Evolutionary conservation across 768 basidiomycete species (phyloP).

Genomic region (Megacollybia marginata): DNA sequence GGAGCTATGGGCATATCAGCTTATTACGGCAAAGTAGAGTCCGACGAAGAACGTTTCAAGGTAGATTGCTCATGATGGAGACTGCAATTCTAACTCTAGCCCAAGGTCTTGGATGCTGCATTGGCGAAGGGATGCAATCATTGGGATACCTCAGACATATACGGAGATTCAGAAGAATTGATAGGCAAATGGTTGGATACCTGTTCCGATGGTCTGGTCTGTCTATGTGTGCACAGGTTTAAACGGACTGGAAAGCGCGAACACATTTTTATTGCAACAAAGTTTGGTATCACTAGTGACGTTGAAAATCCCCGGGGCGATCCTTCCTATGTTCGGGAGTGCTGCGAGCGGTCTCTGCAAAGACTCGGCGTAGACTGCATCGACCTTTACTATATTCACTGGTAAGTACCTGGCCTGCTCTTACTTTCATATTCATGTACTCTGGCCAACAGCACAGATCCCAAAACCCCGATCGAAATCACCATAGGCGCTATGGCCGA

Average conservation of each 20-base stretch:
- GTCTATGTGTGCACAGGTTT: slow-evolving; percentile 15
- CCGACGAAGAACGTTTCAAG: not conserved
- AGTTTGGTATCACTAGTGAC: slow-evolving; percentile 20
- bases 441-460: not conserved
- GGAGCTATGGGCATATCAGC: slow-evolving; percentile 14
- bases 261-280: slow-evolving; percentile 33
- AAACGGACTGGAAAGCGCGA: slow-evolving; percentile 21
- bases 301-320: slow-evolving; percentile 15
- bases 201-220: not conserved
- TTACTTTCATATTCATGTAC: not conserved
- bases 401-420: not conserved
- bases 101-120: slow-evolving; percentile 13
- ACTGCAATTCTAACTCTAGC: not conserved
- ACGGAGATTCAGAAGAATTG: slow-evolving; percentile 18
- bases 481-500: slow-evolving; percentile 27
- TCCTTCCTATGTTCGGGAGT: slow-evolving; percentile 19
- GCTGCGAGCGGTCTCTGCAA: slow-evolving; percentile 15
- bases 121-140: slow-evolving; percentile 15
- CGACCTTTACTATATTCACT: slow-evolving; percentile 25
- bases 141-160: slow-evolving; percentile 20
- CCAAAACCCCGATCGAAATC: slow-evolving; percentile 6
- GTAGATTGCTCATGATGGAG: not conserved
- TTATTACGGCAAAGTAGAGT: slow-evolving; percentile 15
- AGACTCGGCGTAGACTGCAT: slow-evolving; percentile 16
- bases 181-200: slow-evolving; percentile 12